Evolutionary conservation across 2,329 filamentous ascomycete genomes (phyloP).

Genomic region (Didymella arachidicola): DNA sequence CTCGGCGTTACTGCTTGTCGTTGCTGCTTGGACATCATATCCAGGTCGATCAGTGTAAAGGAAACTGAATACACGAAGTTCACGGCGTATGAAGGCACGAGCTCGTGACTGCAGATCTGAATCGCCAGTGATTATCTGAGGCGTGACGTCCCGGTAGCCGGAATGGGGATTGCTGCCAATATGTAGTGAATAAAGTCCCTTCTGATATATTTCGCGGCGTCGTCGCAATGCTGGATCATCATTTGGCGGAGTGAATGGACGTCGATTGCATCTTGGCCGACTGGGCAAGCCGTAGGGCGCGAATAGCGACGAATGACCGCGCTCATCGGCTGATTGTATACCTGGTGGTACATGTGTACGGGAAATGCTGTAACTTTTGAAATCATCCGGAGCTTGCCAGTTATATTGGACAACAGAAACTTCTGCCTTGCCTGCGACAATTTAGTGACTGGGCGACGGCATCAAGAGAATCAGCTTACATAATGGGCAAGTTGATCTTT

Average conservation of each 20-base stretch:
- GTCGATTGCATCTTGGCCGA: constrained; percentile 27
- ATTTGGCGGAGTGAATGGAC: constrained; percentile 34
- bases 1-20: constrained; percentile 72
- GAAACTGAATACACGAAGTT: constrained; percentile 83
- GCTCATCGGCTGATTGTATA: background rate
- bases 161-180: constrained; percentile 84
- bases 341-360: constrained; percentile 29
- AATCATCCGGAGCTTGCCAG: constrained; percentile 61
- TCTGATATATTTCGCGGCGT: constrained; percentile 76
- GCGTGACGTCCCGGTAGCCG: constrained; percentile 76
- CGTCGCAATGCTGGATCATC: constrained; percentile 60
- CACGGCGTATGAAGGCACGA: constrained; percentile 80
- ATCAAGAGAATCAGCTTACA: constrained; percentile 65
- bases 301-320: constrained; percentile 16
- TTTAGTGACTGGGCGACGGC: background rate
- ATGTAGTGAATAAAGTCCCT: constrained; percentile 77
- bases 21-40: constrained; percentile 28
- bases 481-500: constrained; percentile 76
- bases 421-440: constrained; percentile 57
- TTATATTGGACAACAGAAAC: constrained; percentile 71
- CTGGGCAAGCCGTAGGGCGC: constrained; percentile 30
- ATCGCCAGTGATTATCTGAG: constrained; percentile 69
- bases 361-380: constrained; percentile 66
- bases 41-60: constrained; percentile 57
- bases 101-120: constrained; percentile 76